phyloP scores from a whole-genome alignment of 2,329 filamentous ascomycete species.

The Alternaria sp. region DNA sequence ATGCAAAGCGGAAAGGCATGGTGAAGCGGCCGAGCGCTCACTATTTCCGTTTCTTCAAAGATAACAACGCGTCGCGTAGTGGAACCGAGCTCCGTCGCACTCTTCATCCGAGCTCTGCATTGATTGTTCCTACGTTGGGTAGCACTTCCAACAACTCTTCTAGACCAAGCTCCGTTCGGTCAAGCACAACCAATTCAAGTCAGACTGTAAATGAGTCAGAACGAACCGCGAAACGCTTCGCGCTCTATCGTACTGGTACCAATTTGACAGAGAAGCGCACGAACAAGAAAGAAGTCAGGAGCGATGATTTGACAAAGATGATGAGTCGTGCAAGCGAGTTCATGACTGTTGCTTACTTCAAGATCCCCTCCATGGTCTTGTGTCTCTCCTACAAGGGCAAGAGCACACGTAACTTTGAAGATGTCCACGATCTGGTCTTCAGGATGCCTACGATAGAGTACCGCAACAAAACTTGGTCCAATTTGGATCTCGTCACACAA shows the following conservation, averaged over 20 bases:
- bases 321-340: slow-evolving; percentile 93
- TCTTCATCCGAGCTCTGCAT: slow-evolving; percentile 41
- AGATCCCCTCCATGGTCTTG: slow-evolving; percentile 91
- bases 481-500: slow-evolving; percentile 89
- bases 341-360: slow-evolving; percentile 96
- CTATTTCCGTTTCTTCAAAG: slow-evolving; percentile 49
- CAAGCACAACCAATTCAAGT: slow-evolving; percentile 35
- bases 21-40: slow-evolving; percentile 40
- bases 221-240: slow-evolving; percentile 49
- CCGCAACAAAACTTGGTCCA: slow-evolving; percentile 99
- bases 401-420: slow-evolving; percentile 92
- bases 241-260: slow-evolving; percentile 50
- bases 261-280: slow-evolving; percentile 55
- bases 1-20: slow-evolving; percentile 32
- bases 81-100: slow-evolving; percentile 42
- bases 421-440: slow-evolving; percentile 98
- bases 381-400: slow-evolving; percentile 97
- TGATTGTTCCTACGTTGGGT: slow-evolving; percentile 13
- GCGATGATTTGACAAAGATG: slow-evolving; percentile 96
- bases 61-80: slow-evolving; percentile 37
- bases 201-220: slow-evolving; percentile 39
- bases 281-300: slow-evolving; percentile 66
- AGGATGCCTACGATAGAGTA: slow-evolving; percentile 93
- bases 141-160: slow-evolving; percentile 23
- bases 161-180: slow-evolving; percentile 43